A percentile compares a stretch with the other conserved stretches of the same genome.
Evolutionary conservation across 2,329 filamentous ascomycete genomes (phyloP).

Genomic region (Lachnellula arida): DNA sequence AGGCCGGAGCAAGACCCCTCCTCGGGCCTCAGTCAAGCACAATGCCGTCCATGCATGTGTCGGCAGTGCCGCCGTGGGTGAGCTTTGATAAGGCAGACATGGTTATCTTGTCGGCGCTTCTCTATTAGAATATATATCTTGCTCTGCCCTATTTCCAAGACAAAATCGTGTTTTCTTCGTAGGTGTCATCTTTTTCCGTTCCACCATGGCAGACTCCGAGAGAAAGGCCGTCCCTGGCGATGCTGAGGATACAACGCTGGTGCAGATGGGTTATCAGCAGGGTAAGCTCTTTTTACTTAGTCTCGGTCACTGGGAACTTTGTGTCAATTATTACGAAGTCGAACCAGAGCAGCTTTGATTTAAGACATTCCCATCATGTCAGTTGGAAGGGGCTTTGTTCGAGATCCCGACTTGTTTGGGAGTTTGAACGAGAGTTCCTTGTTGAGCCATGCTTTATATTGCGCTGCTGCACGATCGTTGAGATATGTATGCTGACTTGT

Average conservation of each 20-base stretch:
- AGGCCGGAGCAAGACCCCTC: background rate
- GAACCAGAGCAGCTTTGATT: background rate
- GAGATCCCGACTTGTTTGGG: background rate
- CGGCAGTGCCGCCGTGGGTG: background rate
- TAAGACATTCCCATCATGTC: background rate
- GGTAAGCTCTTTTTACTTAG: conserved; percentile 11
- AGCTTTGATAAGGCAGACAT: conserved; percentile 1
- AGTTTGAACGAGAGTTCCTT: background rate
- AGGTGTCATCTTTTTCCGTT: background rate
- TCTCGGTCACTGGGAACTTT: background rate
- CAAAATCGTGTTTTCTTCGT: background rate
- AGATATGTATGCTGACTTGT: background rate
- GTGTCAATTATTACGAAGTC: background rate
- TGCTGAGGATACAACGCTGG: conserved; percentile 20
- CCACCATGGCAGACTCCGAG: conserved; percentile 4
- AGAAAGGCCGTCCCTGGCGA: conserved; percentile 10
- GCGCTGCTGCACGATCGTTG: background rate
- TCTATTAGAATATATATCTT: background rate
- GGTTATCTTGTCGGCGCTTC: background rate
- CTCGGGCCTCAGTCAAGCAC: background rate
- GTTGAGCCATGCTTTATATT: background rate
- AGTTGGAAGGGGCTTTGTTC: background rate
- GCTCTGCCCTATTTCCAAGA: background rate
- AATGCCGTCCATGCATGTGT: background rate
- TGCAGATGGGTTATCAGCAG: conserved; percentile 24